Base-by-base conservation (phyloP, 2,329 filamentous ascomycete species). In the Tolypocladium nubicola region DNA sequence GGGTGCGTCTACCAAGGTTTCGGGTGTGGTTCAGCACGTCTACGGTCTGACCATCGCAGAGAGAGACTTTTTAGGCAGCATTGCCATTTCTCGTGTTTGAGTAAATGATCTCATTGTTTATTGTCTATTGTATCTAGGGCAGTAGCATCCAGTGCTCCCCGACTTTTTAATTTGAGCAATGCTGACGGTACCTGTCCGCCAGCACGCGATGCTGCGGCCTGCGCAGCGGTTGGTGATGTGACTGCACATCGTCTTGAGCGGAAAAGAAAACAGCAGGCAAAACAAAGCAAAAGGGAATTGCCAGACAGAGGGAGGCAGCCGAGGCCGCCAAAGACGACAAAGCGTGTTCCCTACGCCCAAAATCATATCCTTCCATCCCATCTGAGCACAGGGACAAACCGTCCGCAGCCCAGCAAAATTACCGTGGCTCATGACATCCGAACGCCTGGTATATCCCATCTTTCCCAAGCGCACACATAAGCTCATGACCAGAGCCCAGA, bases 381-480 rank as follows among this genome's bases (percentile, higher is more conserved):
- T n/a, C 47, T 35, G 30, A 35, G 47, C 26, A 50, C 47, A 13
- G 23, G 45, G 13, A 19, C 45, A 33, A n/a, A 26, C 38, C 35
- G 54, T 56, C 52, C 41, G 49, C 54, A 43, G 49, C 30, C 52
- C 54, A 45, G 23, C 39, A 45, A 59, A 33, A 61, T 61, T 61
- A 61, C 59, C 57, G 52, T 56, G 37, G 37, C 35, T 40, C 56
- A 54, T 39, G 45, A 43, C 45, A 14, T 23, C 59, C 52, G 56
- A 61, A 56, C 57, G 54, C 59, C 58, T 59, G 58, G 59, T 52
- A 55, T 59, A 59, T 59, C 49, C 56, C 53, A 38, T 56, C 49
- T 55, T 33, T 58, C 38, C 56, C 57, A 37, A 54, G 45, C 43
- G 38, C 43, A 39, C 55, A 40, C 39, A 43, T 54, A 41, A 13